phyloP scores from a whole-genome alignment of 768 basidiomycete genomes.

The Amanita polypyramis region DNA sequence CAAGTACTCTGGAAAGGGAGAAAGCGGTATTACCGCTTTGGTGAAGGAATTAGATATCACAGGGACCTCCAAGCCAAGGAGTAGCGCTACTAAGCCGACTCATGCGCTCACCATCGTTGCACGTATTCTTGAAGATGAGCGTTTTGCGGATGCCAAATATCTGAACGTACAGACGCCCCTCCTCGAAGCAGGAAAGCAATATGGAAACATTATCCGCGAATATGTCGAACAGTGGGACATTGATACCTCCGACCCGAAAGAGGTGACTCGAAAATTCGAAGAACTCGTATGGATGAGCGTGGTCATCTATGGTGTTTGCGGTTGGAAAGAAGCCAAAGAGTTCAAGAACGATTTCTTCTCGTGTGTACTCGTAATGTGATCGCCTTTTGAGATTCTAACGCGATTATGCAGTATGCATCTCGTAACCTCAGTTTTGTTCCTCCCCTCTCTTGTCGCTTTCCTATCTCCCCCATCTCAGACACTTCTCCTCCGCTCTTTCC shows the following conservation, averaged over 20 bases:
- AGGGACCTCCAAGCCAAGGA: background rate
- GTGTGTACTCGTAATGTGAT: slow-evolving; percentile 23
- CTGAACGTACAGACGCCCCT: slow-evolving; percentile 8
- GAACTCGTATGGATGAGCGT: slow-evolving; percentile 49
- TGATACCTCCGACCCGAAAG: slow-evolving; percentile 21
- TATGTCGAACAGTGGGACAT: slow-evolving; percentile 36
- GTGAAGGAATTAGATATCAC: background rate
- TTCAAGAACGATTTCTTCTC: slow-evolving; percentile 53
- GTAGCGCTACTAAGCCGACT: slow-evolving; percentile 9
- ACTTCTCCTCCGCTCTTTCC: slow-evolving; percentile 48
- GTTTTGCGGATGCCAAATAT: slow-evolving; percentile 17
- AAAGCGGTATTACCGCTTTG: background rate
- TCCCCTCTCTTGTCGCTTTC: slow-evolving; percentile 35
- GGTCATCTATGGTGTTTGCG: slow-evolving; percentile 47
- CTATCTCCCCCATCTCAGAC: slow-evolving; percentile 33
- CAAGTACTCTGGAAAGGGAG: background rate
- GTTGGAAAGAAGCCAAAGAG: slow-evolving; percentile 27
- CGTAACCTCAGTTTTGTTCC: slow-evolving; percentile 55
- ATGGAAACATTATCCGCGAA: slow-evolving; percentile 28
- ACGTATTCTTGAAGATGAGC: slow-evolving; percentile 40
- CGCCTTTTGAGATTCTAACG: background rate
- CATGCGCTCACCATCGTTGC: slow-evolving; percentile 46
- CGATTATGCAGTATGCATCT: slow-evolving; percentile 41
- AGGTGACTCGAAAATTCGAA: slow-evolving; percentile 46
- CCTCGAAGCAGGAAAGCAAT: slow-evolving; percentile 22